These are phyloP conservation scores for Pinus albicaulis DNA, from an alignment of 75 land plant species.

Conservation along the genomic window DNA sequence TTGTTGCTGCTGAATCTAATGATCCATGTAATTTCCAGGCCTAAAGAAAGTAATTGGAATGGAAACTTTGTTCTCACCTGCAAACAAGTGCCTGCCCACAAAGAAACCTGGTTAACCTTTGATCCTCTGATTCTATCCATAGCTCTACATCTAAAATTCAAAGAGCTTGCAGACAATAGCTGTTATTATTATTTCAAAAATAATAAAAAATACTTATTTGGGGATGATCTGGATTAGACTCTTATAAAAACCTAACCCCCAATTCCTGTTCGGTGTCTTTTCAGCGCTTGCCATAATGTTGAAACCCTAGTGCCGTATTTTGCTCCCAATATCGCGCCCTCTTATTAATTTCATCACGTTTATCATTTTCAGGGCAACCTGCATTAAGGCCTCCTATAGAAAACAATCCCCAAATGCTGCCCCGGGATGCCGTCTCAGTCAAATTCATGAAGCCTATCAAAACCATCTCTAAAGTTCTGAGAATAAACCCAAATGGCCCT, in stretches of 20 bases:
- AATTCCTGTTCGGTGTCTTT: neutral
- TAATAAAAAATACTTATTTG: neutral
- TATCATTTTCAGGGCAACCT: too few species aligned
- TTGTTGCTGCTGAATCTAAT: neutral
- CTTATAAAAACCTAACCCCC: neutral
- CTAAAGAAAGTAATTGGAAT: conserved; percentile 9
- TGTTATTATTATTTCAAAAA: neutral
- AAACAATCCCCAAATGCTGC: neutral
- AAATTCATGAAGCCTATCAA: too few species aligned
- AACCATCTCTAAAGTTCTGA: too few species aligned
- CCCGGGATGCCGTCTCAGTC: neutral
- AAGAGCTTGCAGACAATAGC: neutral
- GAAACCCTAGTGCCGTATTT: neutral
- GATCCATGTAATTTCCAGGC: conserved; percentile 8
- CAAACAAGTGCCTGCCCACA: conserved; percentile 8
- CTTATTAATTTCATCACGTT: too few species aligned
- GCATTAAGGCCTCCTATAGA: neutral
- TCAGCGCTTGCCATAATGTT: neutral
- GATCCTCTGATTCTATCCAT: neutral
- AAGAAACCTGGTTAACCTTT: neutral
- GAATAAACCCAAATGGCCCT: neutral
- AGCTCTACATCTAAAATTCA: neutral
- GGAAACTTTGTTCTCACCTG: conserved; percentile 7
- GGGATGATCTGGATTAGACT: neutral
- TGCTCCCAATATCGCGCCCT: neutral